phyloP scores from a whole-genome alignment of 176 grass and related monocot species.

The Canna indica region DNA sequence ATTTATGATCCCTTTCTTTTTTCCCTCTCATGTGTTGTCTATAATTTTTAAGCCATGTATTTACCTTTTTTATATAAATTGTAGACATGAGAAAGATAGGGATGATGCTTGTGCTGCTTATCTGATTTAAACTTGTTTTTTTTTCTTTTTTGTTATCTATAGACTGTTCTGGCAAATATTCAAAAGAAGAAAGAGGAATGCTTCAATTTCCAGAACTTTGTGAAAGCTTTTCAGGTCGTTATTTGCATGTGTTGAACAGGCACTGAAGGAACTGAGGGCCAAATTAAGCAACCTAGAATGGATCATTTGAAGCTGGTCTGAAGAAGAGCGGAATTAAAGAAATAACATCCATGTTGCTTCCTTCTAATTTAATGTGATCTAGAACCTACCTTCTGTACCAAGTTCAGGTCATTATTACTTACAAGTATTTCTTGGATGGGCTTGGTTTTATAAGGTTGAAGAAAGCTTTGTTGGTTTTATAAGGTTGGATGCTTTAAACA shows the following conservation, averaged over 20 bases:
- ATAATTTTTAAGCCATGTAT: too few relatives aligned
- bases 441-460: too few relatives aligned
- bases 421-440: too few relatives aligned
- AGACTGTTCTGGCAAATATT: constrained; percentile 58
- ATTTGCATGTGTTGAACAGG: constrained; percentile 27
- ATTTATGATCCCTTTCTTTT: too few relatives aligned
- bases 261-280: constrained; percentile 68
- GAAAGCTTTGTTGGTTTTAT: too few relatives aligned
- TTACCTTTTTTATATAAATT: too few relatives aligned
- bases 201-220: background rate
- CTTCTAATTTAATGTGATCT: too few relatives aligned
- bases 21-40: background rate
- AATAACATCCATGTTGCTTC: constrained; percentile 30
- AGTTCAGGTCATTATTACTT: background rate
- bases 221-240: background rate
- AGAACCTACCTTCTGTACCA: too few relatives aligned
- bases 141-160: background rate
- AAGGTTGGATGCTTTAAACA: too few relatives aligned
- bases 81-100: too few relatives aligned
- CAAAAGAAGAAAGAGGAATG: constrained; percentile 91
- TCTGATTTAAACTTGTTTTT: background rate
- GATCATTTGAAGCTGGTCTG: constrained; percentile 57
- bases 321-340: constrained; percentile 98
- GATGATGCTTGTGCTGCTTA: background rate
- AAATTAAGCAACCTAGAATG: constrained; percentile 78